phyloP scores from a whole-genome alignment of 2,329 filamentous ascomycete genomes.

The Plectosphaerella sp. region DNA sequence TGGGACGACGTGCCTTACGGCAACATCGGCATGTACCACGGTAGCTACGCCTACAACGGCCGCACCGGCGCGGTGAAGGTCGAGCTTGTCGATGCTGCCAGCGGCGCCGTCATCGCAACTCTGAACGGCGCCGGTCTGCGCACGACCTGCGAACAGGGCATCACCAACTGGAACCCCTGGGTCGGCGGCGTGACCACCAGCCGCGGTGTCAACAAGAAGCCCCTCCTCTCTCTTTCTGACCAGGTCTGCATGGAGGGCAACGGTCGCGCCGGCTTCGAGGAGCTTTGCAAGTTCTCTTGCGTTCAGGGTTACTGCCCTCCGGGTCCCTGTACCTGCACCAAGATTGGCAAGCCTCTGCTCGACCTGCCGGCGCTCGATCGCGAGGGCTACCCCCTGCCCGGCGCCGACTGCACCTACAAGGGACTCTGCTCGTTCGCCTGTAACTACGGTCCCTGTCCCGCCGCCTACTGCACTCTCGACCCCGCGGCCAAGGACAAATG shows the following conservation, averaged over 20 bases:
- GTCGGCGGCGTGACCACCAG: slow-evolving; percentile 1
- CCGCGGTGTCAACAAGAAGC: not conserved
- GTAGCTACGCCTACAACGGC: slow-evolving; percentile 16
- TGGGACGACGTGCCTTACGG: slow-evolving; percentile 19
- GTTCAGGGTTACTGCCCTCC: slow-evolving; percentile 22
- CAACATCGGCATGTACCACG: slow-evolving; percentile 22
- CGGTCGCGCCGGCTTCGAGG: slow-evolving; percentile 24
- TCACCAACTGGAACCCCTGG: slow-evolving; percentile 9
- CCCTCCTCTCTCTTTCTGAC: not conserved
- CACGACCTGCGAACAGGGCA: too few relatives aligned
- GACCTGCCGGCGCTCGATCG: not conserved
- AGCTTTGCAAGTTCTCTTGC: slow-evolving; percentile 26
- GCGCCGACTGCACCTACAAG: slow-evolving; percentile 1
- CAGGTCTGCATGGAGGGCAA: slow-evolving; percentile 19
- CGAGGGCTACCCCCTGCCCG: not conserved
- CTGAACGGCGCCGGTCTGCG: not conserved
- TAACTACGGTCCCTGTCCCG: slow-evolving; percentile 39
- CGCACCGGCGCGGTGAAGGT: slow-evolving; percentile 17
- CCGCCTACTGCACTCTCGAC: slow-evolving; percentile 19
- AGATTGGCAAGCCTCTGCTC: slow-evolving; percentile 20
- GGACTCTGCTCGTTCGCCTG: slow-evolving; percentile 23
- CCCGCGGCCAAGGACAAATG: not conserved
- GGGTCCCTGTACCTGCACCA: slow-evolving; percentile 25
- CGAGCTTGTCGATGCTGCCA: not conserved
- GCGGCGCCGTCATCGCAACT: slow-evolving; percentile 1